Percentiles rank a stretch among this genome's conserved stretches.
phyloP scores from a whole-genome alignment of 345 rosid genomes.

The Camelina neglecta region DNA sequence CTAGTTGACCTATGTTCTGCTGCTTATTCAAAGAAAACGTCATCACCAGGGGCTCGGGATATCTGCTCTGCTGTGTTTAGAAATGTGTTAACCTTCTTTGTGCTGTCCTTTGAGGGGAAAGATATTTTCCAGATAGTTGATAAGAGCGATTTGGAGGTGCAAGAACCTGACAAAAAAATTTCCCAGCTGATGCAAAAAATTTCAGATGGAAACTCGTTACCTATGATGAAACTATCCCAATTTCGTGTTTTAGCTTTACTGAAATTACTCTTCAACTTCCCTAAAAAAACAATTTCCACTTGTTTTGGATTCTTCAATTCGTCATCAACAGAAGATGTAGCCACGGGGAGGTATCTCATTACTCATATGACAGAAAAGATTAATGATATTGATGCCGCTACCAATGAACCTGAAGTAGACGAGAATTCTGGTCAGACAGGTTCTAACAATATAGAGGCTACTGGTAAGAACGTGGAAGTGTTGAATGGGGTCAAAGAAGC shows the following conservation, averaged over 20 bases:
- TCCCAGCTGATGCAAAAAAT: conserved; percentile 67
- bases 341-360: conserved; percentile 65
- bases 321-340: conserved; percentile 57
- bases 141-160: conserved; percentile 56
- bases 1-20: conserved; percentile 75
- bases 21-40: conserved; percentile 62
- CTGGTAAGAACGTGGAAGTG: conserved; percentile 45
- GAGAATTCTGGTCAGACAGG: conserved; percentile 50
- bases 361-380: conserved; percentile 59
- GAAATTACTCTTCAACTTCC: conserved; percentile 64
- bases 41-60: conserved; percentile 62
- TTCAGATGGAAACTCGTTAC: conserved; percentile 58
- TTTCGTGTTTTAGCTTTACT: conserved; percentile 64
- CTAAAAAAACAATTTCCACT: conserved; percentile 69
- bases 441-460: conserved; percentile 39
- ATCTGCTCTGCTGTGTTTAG: conserved; percentile 72
- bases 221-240: conserved; percentile 63
- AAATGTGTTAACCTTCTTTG: conserved; percentile 68
- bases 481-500: conserved; percentile 45
- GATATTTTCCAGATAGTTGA: conserved; percentile 64
- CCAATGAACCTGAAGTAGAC: conserved; percentile 47
- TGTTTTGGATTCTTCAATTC: conserved; percentile 75
- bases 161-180: conserved; percentile 54
- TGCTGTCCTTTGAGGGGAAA: conserved; percentile 60
- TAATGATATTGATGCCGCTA: conserved; percentile 47